Conservation (phyloP, 163 green algal genomes). For the Chloromonas sp. region DNA sequence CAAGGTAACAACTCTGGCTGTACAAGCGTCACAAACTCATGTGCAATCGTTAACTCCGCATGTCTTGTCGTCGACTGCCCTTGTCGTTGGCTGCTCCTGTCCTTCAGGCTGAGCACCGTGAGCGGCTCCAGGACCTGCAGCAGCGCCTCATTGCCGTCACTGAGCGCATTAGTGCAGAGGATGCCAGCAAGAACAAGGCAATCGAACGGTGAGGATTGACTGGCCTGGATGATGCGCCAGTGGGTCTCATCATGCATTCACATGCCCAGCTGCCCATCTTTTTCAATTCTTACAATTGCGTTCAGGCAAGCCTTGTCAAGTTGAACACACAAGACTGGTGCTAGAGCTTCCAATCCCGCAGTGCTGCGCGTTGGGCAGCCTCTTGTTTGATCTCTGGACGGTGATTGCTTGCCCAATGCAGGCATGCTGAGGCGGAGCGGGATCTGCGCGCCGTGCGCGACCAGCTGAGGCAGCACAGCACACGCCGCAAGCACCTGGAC, state of each 20-base stretch:
- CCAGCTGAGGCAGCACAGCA: slow-evolving; percentile 36
- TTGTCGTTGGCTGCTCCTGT: neutral
- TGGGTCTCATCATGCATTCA: too few relatives aligned
- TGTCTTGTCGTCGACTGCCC: neutral
- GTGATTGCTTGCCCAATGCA: neutral
- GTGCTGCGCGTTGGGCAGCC: too few relatives aligned
- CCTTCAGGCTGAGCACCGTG: slow-evolving; percentile 43
- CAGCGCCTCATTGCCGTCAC: slow-evolving; percentile 25
- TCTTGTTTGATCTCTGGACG: neutral
- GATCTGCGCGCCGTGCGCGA: slow-evolving; percentile 41
- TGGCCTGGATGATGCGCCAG: too few relatives aligned
- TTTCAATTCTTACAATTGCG: too few relatives aligned
- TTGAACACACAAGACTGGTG: too few relatives aligned
- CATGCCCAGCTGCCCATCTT: too few relatives aligned
- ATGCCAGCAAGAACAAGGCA: slow-evolving; percentile 33
- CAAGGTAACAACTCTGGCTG: too few relatives aligned
- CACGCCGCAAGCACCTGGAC: slow-evolving; percentile 41
- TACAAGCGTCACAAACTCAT: neutral
- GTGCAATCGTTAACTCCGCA: neutral
- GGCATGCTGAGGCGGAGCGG: slow-evolving; percentile 25
- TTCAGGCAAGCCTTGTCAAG: too few relatives aligned
- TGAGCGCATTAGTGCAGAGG: slow-evolving; percentile 49
- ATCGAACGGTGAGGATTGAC: slow-evolving; percentile 13
- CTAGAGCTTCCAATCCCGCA: too few relatives aligned
- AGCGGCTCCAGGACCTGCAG: slow-evolving; percentile 58